Conservation (phyloP, 176 grass and related monocot species). For the Ananas comosus region DNA sequence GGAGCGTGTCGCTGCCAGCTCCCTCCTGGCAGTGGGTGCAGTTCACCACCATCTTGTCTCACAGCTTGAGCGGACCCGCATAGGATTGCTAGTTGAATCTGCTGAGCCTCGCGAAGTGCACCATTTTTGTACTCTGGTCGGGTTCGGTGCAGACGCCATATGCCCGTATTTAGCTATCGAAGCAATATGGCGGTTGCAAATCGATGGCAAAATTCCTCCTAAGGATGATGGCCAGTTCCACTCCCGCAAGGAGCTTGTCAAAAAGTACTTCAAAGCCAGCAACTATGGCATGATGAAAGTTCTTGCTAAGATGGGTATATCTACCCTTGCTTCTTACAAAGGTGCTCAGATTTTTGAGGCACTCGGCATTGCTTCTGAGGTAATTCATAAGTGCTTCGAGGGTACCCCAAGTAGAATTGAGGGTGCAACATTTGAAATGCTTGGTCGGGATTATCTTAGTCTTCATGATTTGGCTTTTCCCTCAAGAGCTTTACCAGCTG, state of each 20-base stretch:
- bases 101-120: constrained; percentile 99
- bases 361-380: constrained; percentile 81
- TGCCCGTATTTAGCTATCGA: constrained; percentile 89
- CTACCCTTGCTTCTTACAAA: constrained; percentile 98
- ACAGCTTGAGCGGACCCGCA: constrained; percentile 73
- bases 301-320: constrained; percentile 99
- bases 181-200: constrained; percentile 84
- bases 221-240: constrained; percentile 36
- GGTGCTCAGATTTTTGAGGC: constrained; percentile 99
- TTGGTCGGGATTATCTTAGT: constrained; percentile 72
- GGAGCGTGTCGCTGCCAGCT: constrained; percentile 71
- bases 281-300: constrained; percentile 99
- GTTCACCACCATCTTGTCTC: constrained; percentile 97
- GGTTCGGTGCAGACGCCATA: constrained; percentile 92
- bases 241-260: constrained; percentile 55
- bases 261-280: constrained; percentile 81
- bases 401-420: constrained; percentile 90
- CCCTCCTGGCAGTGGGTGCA: constrained; percentile 90
- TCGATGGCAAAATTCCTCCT: constrained; percentile 81
- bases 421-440: constrained; percentile 93
- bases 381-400: constrained; percentile 78
- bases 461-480: constrained; percentile 94
- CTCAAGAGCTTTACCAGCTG: constrained; percentile 51
- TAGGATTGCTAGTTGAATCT: constrained; percentile 77
- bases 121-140: constrained; percentile 91